A percentile compares a stretch with the other conserved stretches of the same genome.
Evolutionary conservation across 176 grass and related monocot species (phyloP).

Genomic region (Eremochloa ophiuroides): DNA sequence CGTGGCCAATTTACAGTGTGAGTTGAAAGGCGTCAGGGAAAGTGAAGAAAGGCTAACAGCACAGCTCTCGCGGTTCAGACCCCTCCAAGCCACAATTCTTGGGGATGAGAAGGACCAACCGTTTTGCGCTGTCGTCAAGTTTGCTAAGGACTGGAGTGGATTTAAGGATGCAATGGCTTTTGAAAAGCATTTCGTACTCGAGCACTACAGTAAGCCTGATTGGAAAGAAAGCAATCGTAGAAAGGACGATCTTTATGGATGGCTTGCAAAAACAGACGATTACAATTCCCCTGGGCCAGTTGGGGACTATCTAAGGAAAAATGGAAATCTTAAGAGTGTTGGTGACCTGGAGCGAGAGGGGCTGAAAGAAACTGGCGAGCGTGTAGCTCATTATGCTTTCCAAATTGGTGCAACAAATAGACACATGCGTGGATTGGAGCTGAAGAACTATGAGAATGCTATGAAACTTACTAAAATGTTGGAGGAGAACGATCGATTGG

Average conservation of each 20-base stretch:
- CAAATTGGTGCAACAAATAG: conserved; percentile 44
- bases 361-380: conserved; percentile 14
- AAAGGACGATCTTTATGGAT: conserved; percentile 50
- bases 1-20: conserved; percentile 47
- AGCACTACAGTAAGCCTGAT: conserved; percentile 29
- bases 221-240: conserved; percentile 40
- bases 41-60: conserved; percentile 47
- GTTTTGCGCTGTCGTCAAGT: conserved; percentile 44
- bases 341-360: conserved; percentile 35
- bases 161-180: conserved; percentile 52
- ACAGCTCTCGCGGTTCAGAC: conserved; percentile 50
- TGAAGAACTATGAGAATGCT: conserved; percentile 34
- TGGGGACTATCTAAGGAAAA: conserved; percentile 48
- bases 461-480: conserved; percentile 44
- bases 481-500: conserved; percentile 38
- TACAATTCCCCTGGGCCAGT: conserved; percentile 33
- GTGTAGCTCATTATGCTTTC: conserved; percentile 31
- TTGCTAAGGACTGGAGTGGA: conserved; percentile 47
- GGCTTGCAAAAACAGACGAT: conserved; percentile 53
- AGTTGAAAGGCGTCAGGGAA: conserved; percentile 13
- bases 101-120: conserved; percentile 23
- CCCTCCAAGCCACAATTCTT: conserved; percentile 32
- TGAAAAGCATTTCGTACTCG: conserved; percentile 45
- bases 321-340: conserved; percentile 47
- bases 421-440: conserved; percentile 12